Evolutionary conservation across 306 rosid species (phyloP), one percentile per base, ranked within the genome.

Genomic region (Herpetospermum pedunculosum): DNA sequence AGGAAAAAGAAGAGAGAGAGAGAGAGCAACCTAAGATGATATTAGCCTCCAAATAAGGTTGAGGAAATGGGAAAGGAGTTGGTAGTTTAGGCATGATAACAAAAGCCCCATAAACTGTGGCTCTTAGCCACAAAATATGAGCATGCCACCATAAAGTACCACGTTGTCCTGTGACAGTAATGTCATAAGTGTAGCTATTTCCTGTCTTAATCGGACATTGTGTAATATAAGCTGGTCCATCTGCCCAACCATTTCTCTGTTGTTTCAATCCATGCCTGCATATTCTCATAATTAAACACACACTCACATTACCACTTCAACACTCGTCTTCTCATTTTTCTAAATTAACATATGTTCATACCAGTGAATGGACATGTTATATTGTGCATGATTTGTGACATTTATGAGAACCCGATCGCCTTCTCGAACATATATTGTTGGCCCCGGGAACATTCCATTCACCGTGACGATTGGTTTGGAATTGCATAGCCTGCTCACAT

Each of bases 141-240:
- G 83, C 83, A 50, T 80, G 83, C 80, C 83, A 80, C 83, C 83
- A 80, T 4, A 80, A 57, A 5, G 83, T 76, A 34, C 83, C 83
- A 34, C 80, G 58, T 53, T 80, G 83, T 53, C 72, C 83, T 58
- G 83, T 70, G 13, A 76, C 71, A 15, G 58, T 76, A 63, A 80
- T 34, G 54, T 76, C 73, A 29, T 80, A 76, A 12, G 72, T 72
- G 46, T 80, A 80, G 74, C 75, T 80, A 4, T 76, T 55, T 15
- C 83, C 83, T 38, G 78, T 76, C 71, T 64, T 50, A 40, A 80
- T 76, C 1, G 78, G 83, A 71, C 83, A 80, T 44, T 80, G 83
- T 23, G 83, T 80, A 1, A 80, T 80, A 10, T 80, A 80, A 70
- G 83, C 83, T 21, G 83, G 83, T 62, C 83, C 83, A 76, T 80